Conservation (phyloP, 139 green algal genomes). For the Medakamo hakoo region DNA sequence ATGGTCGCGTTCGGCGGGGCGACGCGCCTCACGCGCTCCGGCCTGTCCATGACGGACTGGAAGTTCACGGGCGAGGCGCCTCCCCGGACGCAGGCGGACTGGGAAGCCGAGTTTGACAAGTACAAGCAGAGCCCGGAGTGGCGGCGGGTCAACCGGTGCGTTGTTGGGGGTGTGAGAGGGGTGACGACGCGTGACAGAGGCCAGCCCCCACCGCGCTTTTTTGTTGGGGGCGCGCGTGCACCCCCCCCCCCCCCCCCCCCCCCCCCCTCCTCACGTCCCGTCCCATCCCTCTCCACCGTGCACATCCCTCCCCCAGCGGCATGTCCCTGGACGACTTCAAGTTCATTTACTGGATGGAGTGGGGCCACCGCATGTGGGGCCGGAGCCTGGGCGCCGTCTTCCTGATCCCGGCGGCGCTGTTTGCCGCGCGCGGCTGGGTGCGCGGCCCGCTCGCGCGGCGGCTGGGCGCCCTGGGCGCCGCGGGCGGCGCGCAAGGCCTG, state of each 20-base stretch:
- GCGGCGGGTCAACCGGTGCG: constrained; percentile 49
- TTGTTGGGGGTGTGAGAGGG: not conserved
- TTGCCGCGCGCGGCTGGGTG: constrained; percentile 51
- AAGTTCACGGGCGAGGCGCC: constrained; percentile 78
- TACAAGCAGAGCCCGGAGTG: constrained; percentile 87
- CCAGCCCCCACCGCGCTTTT: no score
- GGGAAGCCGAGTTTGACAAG: constrained; percentile 76
- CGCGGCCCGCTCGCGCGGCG: constrained; percentile 46
- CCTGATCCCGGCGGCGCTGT: constrained; percentile 59
- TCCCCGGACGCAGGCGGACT: constrained; percentile 39
- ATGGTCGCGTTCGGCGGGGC: constrained; percentile 94
- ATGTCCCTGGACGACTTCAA: constrained; percentile 97
- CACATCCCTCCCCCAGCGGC: no score
- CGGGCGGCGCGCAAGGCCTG: constrained; percentile 79
- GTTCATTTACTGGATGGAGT: constrained; percentile 99
- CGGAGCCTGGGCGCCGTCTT: constrained; percentile 51
- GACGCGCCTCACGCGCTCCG: constrained; percentile 86
- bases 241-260: no score
- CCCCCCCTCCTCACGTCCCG: no score
- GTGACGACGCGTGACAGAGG: not conserved
- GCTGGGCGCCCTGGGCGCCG: constrained; percentile 68
- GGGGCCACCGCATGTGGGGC: constrained; percentile 87
- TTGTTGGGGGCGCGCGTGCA: no score
- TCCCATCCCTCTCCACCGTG: no score
- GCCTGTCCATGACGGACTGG: constrained; percentile 98